Percentiles rank a stretch among this genome's conserved stretches.
Conservation (phyloP, 2,329 filamentous ascomycete genomes). For the Xylariales sp. region DNA sequence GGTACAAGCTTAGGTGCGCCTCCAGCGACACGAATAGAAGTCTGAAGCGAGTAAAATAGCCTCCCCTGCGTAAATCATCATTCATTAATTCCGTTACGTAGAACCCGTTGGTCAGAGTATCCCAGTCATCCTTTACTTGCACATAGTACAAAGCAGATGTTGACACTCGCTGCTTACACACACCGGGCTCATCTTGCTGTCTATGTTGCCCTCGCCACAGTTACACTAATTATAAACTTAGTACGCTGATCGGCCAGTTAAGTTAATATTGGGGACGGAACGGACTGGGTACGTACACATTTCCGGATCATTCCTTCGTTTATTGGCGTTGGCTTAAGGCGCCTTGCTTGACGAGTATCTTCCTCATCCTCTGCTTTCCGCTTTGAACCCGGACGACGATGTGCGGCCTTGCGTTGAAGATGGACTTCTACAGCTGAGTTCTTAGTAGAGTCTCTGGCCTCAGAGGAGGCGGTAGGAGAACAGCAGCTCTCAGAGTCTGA, state of each 20-base stretch:
- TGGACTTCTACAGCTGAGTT: no score
- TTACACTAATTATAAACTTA: slow-evolving; percentile 15
- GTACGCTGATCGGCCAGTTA: neutral
- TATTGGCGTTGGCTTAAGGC: no score
- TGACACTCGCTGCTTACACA: slow-evolving; percentile 7
- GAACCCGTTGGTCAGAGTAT: no score
- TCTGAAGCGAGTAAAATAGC: no score
- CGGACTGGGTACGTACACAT: slow-evolving; percentile 9
- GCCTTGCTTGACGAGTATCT: slow-evolving; percentile 1
- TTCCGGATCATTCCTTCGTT: neutral
- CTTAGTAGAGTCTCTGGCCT: no score
- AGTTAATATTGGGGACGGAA: neutral
- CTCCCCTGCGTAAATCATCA: no score
- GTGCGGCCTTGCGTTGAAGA: no score
- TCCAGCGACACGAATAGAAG: no score
- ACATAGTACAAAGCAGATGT: slow-evolving; percentile 6
- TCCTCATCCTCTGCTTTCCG: slow-evolving; percentile 4
- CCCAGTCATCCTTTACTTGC: slow-evolving; percentile 3
- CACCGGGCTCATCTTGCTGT: slow-evolving; percentile 3
- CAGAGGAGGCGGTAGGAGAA: no score
- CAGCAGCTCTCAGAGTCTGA: slow-evolving; percentile 15
- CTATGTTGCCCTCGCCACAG: slow-evolving; percentile 12
- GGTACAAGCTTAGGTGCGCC: no score
- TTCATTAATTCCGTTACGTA: no score
- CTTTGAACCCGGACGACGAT: slow-evolving; percentile 6